Evolutionary conservation across 345 rosid genomes (phyloP).

Genomic region (Arabidopsis thaliana): DNA sequence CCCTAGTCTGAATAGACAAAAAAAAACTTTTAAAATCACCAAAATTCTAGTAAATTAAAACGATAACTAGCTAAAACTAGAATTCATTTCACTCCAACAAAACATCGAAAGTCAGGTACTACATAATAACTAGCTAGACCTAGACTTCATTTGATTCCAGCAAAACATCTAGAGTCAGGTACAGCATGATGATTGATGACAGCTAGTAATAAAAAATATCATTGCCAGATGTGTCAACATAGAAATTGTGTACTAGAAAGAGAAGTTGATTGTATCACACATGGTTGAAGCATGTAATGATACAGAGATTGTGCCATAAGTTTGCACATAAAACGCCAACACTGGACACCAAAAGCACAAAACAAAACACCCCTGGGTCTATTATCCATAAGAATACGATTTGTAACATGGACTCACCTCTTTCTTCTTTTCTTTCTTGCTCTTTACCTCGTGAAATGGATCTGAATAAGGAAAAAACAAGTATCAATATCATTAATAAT

Average conservation of each 20-base stretch:
- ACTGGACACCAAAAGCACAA: constrained; percentile 8
- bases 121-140: constrained; percentile 9
- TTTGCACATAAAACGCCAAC: constrained; percentile 12
- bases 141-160: neutral
- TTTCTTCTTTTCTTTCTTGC: constrained; percentile 93
- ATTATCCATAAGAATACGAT: neutral
- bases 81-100: neutral
- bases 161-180: constrained; percentile 6
- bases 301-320: constrained; percentile 2
- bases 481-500: constrained; percentile 19
- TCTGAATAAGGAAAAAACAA: constrained; percentile 51
- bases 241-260: constrained; percentile 11
- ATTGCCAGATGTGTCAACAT: neutral
- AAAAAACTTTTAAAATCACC: neutral
- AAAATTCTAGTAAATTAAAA: constrained; percentile 1
- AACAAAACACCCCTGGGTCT: neutral
- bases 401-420: constrained; percentile 59
- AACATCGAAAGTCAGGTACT: neutral
- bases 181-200: neutral
- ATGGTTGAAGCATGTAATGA: neutral
- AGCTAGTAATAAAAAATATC: neutral
- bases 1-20: constrained; percentile 66
- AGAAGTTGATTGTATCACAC: constrained; percentile 15
- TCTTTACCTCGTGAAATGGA: constrained; percentile 97
- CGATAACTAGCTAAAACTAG: constrained; percentile 8